Evolutionary conservation across 305 asterid genomes (phyloP).

Genomic region (Solanum chacoense): DNA sequence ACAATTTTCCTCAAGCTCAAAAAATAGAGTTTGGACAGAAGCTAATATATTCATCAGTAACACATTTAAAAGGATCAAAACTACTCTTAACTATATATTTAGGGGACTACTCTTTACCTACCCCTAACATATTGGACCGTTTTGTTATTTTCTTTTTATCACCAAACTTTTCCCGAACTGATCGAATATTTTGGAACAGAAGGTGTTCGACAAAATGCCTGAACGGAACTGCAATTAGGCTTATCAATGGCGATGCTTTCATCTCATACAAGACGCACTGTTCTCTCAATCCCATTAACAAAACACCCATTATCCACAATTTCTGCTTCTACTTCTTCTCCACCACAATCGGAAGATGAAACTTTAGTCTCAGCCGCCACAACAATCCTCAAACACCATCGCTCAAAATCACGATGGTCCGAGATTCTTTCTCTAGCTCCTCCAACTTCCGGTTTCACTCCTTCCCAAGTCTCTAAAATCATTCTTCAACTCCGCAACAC

Average conservation of each 20-base stretch:
- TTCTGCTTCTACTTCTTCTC: slow-evolving; percentile 19
- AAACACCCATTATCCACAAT: not conserved
- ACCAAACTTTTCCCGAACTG: not conserved
- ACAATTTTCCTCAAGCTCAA: no score
- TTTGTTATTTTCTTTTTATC: not conserved
- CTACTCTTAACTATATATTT: not conserved
- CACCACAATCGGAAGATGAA: slow-evolving; percentile 14
- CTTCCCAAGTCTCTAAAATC: slow-evolving; percentile 54
- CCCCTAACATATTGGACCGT: not conserved
- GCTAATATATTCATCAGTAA: no score
- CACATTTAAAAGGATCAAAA: not conserved
- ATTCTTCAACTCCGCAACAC: slow-evolving; percentile 58
- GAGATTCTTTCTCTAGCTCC: slow-evolving; percentile 57
- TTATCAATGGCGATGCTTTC: slow-evolving; percentile 19
- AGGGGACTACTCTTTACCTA: not conserved
- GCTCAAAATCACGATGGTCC: slow-evolving; percentile 77
- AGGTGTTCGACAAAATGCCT: slow-evolving; percentile 23
- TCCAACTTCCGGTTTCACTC: slow-evolving; percentile 29
- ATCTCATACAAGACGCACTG: not conserved
- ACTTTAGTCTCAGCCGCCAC: slow-evolving; percentile 44
- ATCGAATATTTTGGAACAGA: not conserved
- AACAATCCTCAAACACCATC: slow-evolving; percentile 71
- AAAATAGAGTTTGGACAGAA: not conserved
- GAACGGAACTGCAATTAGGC: not conserved
- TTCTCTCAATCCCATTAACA: not conserved